These are phyloP conservation scores for Ramaria rubella DNA, from an alignment of 768 basidiomycete genomes.

Conservation along the genomic window DNA sequence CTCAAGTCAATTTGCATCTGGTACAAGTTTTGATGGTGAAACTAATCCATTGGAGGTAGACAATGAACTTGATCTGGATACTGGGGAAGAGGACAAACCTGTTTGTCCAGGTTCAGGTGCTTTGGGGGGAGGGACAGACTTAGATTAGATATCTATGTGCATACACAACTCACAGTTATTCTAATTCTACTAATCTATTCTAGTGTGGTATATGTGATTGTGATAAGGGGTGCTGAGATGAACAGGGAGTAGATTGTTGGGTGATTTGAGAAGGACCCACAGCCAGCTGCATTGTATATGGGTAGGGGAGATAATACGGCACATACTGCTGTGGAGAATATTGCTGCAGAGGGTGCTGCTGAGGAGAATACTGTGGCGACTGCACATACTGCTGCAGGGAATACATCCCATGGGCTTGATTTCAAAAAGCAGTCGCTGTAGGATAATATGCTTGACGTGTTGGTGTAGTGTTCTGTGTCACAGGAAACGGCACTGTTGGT, in stretches of 20 bases:
- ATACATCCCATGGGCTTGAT: too few relatives aligned
- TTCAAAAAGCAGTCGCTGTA: too few relatives aligned
- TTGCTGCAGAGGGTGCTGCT: neutral
- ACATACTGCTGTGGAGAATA: neutral
- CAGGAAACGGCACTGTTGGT: too few relatives aligned
- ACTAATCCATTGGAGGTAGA: too few relatives aligned
- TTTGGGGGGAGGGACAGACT: neutral
- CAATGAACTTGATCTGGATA: neutral
- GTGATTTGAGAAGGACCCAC: neutral
- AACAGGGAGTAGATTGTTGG: too few relatives aligned
- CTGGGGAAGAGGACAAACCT: neutral
- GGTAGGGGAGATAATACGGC: neutral
- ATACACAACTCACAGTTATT: neutral
- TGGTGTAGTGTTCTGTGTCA: too few relatives aligned
- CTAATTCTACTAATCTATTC: neutral
- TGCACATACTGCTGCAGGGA: neutral
- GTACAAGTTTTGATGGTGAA: neutral
- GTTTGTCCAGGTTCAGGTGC: neutral
- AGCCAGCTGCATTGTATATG: neutral
- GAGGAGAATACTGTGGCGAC: neutral
- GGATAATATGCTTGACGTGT: too few relatives aligned
- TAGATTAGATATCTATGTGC: neutral
- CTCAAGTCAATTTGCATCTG: neutral
- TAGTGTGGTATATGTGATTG: neutral
- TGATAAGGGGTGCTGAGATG: neutral